phyloP scores from a whole-genome alignment of 306 rosid genomes.

The Gleditsia sinensis region DNA sequence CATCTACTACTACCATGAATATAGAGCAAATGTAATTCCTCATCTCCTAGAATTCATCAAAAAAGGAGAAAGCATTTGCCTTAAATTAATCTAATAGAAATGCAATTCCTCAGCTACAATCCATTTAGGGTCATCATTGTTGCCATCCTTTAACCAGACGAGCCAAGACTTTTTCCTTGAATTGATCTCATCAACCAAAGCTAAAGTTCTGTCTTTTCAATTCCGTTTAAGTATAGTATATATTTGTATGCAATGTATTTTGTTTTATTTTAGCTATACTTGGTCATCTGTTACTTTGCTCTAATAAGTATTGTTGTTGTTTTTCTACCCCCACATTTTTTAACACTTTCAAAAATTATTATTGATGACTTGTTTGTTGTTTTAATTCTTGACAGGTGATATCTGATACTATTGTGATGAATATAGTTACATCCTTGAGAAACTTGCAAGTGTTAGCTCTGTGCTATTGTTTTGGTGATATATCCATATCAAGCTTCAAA shows the following conservation, averaged over 20 bases:
- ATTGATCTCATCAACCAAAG: constrained; percentile 23
- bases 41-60: not conserved
- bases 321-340: constrained; percentile 27
- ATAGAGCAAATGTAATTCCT: not conserved
- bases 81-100: constrained; percentile 3
- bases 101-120: constrained; percentile 14
- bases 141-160: constrained; percentile 3
- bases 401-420: constrained; percentile 57
- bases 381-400: constrained; percentile 58
- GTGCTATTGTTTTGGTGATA: constrained; percentile 80
- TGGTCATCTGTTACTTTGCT: constrained; percentile 19
- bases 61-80: not conserved
- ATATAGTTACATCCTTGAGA: constrained; percentile 47
- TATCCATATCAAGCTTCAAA: constrained; percentile 64
- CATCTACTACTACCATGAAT: not conserved
- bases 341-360: constrained; percentile 9
- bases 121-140: constrained; percentile 16
- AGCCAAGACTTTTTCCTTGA: constrained; percentile 22
- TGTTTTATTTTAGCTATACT: constrained; percentile 24
- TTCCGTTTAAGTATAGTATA: not conserved
- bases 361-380: constrained; percentile 21
- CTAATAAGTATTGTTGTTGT: not conserved
- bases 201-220: not conserved
- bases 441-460: constrained; percentile 68
- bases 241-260: constrained; percentile 7